Conservation (phyloP, 345 rosid species). For the Euphorbia pulcherrima region DNA sequence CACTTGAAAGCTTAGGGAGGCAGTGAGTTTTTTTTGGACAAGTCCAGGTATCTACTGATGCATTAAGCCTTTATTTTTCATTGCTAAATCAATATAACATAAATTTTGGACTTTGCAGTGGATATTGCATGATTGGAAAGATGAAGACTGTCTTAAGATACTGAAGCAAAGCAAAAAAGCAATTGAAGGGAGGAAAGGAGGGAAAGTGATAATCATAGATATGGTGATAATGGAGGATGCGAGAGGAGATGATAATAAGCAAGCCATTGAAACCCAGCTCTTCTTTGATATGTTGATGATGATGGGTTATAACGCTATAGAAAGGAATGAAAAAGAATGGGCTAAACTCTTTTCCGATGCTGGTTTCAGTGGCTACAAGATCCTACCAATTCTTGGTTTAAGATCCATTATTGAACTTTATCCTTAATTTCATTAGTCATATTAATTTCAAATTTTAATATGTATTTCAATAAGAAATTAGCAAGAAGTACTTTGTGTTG, state of each 20-base stretch:
- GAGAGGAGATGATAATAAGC: neutral
- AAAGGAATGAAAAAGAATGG: conserved; percentile 6
- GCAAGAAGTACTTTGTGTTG: too few relatives aligned
- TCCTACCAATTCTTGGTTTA: neutral
- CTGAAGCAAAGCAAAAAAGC: conserved; percentile 5
- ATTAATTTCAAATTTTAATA: too few relatives aligned
- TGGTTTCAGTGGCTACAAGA: neutral
- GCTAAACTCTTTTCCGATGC: neutral
- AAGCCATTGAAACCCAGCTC: conserved; percentile 4
- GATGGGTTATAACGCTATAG: neutral
- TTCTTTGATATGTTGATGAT: neutral
- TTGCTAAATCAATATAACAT: too few relatives aligned
- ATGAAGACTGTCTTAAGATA: conserved; percentile 14
- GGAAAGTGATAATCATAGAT: conserved; percentile 11
- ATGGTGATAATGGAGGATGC: neutral
- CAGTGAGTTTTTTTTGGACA: too few relatives aligned
- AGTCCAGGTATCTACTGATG: too few relatives aligned
- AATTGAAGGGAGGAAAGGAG: neutral
- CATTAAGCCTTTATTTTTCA: too few relatives aligned
- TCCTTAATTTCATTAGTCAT: too few relatives aligned
- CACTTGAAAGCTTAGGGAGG: too few relatives aligned
- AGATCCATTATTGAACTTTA: neutral
- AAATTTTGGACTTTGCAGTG: neutral
- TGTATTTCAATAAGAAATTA: too few relatives aligned
- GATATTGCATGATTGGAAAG: conserved; percentile 15